These are phyloP conservation scores for Adansonia digitata DNA, from an alignment of 345 rosid genomes.

Conservation along the genomic window DNA sequence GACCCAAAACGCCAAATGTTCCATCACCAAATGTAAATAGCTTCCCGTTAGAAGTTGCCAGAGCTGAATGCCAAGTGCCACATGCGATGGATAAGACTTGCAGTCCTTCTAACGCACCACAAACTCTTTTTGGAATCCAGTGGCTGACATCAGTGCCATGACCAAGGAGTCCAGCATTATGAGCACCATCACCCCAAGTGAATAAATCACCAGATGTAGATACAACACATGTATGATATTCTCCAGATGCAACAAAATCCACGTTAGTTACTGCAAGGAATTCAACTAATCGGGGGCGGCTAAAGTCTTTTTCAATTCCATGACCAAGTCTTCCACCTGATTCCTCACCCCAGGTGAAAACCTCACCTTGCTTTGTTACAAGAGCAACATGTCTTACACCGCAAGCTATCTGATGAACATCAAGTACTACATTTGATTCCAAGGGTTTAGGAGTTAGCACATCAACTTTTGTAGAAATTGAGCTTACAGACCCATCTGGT, in stretches of 20 bases:
- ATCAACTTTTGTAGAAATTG: slow-evolving; percentile 44
- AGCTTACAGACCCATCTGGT: slow-evolving; percentile 43
- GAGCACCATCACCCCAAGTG: slow-evolving; percentile 91
- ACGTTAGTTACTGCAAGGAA: slow-evolving; percentile 68
- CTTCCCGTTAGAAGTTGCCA: slow-evolving; percentile 75
- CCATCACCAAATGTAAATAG: slow-evolving; percentile 95
- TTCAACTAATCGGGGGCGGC: slow-evolving; percentile 80
- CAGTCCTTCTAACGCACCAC: slow-evolving; percentile 83
- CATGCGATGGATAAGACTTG: slow-evolving; percentile 84
- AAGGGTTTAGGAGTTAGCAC: slow-evolving; percentile 70
- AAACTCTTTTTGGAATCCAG: slow-evolving; percentile 92
- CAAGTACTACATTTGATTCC: slow-evolving; percentile 90
- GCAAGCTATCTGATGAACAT: slow-evolving; percentile 93
- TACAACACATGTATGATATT: slow-evolving; percentile 81
- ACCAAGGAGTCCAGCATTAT: slow-evolving; percentile 79
- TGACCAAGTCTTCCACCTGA: slow-evolving; percentile 97
- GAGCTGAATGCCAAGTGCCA: slow-evolving; percentile 95
- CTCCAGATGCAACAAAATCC: slow-evolving; percentile 80
- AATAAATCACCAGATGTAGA: slow-evolving; percentile 75
- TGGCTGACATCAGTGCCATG: slow-evolving; percentile 84
- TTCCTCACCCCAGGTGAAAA: slow-evolving; percentile 99
- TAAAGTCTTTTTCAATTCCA: slow-evolving; percentile 60
- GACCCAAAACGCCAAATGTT: slow-evolving; percentile 82
- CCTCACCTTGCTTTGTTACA: slow-evolving; percentile 96
- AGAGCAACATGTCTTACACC: slow-evolving; percentile 81